phyloP scores from a whole-genome alignment of 1,284 basidiomycete genomes.

The Moniliophthora roreri region DNA sequence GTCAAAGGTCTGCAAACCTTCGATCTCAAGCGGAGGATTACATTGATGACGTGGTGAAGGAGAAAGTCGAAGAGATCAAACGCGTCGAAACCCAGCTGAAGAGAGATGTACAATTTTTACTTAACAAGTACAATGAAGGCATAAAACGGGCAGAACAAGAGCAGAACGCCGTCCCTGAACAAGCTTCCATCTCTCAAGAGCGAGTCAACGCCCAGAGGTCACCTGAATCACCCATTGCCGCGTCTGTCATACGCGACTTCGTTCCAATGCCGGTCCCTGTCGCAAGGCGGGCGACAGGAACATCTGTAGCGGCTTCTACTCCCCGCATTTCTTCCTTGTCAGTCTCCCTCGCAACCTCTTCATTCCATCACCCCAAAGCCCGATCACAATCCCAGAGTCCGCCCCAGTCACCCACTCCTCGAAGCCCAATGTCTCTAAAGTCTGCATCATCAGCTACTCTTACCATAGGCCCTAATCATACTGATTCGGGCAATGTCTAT shows the following conservation, averaged over 20 bases:
- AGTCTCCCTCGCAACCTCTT: constrained; percentile 61
- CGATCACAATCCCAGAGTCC: constrained; percentile 3
- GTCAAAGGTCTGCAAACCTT: constrained; percentile 50
- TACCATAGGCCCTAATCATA: constrained; percentile 27
- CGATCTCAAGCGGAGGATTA: constrained; percentile 60
- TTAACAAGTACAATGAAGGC: constrained; percentile 57
- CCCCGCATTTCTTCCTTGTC: constrained; percentile 63
- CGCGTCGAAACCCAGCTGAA: constrained; percentile 54
- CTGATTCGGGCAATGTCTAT: constrained; percentile 35
- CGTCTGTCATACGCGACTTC: constrained; percentile 50
- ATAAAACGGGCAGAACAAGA: constrained; percentile 48
- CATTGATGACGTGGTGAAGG: constrained; percentile 52
- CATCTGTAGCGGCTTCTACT: constrained; percentile 33
- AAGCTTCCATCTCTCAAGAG: constrained; percentile 6
- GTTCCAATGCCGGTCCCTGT: constrained; percentile 38
- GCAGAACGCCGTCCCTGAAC: constrained; percentile 19
- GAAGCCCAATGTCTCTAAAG: constrained; percentile 26
- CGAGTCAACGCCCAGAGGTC: constrained; percentile 7
- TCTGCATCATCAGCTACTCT: constrained; percentile 34
- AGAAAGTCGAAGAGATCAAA: constrained; percentile 59
- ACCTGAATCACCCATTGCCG: constrained; percentile 2
- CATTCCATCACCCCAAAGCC: constrained; percentile 53
- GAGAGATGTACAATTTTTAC: constrained; percentile 60
- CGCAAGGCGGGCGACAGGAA: constrained; percentile 1
- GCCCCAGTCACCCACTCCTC: constrained; percentile 22